phyloP scores from a whole-genome alignment of 2,329 filamentous ascomycete species.

The Ceratocystis ficicola region DNA sequence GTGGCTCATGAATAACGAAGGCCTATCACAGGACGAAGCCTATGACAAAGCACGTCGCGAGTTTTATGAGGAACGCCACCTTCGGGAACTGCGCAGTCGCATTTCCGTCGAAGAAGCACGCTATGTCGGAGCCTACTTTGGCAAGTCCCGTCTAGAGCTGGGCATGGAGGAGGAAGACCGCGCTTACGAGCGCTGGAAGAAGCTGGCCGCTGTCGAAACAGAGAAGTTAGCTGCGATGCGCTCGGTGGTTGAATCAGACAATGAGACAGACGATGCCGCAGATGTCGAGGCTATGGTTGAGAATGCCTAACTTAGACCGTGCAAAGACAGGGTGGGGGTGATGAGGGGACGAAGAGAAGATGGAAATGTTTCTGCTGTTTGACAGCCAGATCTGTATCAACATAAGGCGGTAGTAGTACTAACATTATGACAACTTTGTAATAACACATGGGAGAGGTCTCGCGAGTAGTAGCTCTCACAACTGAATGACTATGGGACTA shows the following conservation, averaged over 20 bases:
- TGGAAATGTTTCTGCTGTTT: neutral
- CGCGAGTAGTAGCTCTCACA: neutral
- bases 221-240: slow-evolving; percentile 32
- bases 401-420: slow-evolving; percentile 8
- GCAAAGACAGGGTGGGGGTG: neutral
- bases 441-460: neutral
- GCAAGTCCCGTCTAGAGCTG: slow-evolving; percentile 60
- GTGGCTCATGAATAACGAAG: slow-evolving; percentile 61
- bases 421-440: slow-evolving; percentile 9
- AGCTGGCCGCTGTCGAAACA: slow-evolving; percentile 51
- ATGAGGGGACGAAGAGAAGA: neutral
- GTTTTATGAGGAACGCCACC: slow-evolving; percentile 75
- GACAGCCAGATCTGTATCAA: slow-evolving; percentile 10
- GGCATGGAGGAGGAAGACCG: slow-evolving; percentile 72
- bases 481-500: too few relatives aligned
- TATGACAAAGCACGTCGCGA: slow-evolving; percentile 83
- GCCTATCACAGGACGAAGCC: slow-evolving; percentile 51
- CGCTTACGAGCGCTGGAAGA: slow-evolving; percentile 73
- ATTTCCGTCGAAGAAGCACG: slow-evolving; percentile 80
- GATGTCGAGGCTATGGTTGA: slow-evolving; percentile 11
- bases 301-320: neutral
- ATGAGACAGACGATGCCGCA: neutral
- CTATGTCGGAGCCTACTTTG: slow-evolving; percentile 79
- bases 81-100: slow-evolving; percentile 69
- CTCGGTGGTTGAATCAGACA: slow-evolving; percentile 28